Evolutionary conservation across 345 rosid genomes (phyloP).

Genomic region (Combretum micranthum): DNA sequence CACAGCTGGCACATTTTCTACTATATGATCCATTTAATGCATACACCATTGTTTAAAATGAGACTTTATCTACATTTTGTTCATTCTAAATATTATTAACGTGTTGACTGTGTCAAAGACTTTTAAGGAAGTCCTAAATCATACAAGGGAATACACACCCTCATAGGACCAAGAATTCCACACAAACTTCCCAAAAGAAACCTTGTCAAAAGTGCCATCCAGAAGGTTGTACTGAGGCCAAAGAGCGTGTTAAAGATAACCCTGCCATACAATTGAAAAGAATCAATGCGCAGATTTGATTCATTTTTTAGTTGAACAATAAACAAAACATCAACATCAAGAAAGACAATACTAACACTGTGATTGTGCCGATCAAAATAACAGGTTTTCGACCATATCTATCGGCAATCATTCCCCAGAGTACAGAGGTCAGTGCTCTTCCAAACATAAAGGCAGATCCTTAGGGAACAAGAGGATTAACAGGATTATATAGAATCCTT

Average conservation of each 20-base stretch:
- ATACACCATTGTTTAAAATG: too few relatives aligned
- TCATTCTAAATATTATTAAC: too few relatives aligned
- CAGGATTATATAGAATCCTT: background rate
- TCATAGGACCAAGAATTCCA: slow-evolving; percentile 58
- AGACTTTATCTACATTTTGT: too few relatives aligned
- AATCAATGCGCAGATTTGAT: background rate
- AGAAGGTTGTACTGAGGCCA: slow-evolving; percentile 55
- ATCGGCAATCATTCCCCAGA: slow-evolving; percentile 79
- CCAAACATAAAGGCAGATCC: slow-evolving; percentile 86
- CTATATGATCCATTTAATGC: too few relatives aligned
- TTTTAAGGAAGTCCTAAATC: too few relatives aligned
- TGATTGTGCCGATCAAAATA: slow-evolving; percentile 37
- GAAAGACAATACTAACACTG: slow-evolving; percentile 45
- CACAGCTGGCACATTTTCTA: too few relatives aligned
- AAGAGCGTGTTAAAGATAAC: slow-evolving; percentile 56
- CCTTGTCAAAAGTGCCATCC: slow-evolving; percentile 60
- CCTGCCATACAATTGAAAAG: slow-evolving; percentile 25
- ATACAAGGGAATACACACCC: slow-evolving; percentile 22
- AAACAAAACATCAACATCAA: background rate
- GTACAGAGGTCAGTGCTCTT: slow-evolving; percentile 67
- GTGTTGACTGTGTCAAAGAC: too few relatives aligned
- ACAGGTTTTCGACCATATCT: slow-evolving; percentile 75
- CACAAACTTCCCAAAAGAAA: slow-evolving; percentile 60
- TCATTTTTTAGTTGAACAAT: slow-evolving; percentile 1
- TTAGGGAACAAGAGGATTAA: slow-evolving; percentile 11